A percentile compares a stretch with the other conserved stretches of the same genome.
Conservation (phyloP, 1,284 basidiomycete genomes). For the Phaffia rhodozyma region DNA sequence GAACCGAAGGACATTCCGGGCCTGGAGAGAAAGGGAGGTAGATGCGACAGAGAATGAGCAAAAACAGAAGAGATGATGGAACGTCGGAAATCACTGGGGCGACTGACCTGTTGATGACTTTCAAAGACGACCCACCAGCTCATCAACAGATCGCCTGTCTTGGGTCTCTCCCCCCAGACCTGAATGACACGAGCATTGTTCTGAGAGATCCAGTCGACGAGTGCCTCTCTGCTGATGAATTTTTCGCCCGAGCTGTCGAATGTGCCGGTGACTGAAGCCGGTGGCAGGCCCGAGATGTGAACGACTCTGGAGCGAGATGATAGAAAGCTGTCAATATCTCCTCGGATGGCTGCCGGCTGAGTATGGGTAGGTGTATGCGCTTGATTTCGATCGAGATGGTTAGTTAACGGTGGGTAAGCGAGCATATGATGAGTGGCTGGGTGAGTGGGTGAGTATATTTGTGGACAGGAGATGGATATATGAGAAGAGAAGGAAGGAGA, state of each 20-base stretch:
- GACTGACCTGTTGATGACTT: slow-evolving; percentile 1
- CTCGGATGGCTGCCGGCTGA: background rate
- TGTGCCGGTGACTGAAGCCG: background rate
- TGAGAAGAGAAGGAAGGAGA: background rate
- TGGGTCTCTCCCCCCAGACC: too few relatives aligned
- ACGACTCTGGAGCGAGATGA: background rate
- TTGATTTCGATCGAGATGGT: too few relatives aligned
- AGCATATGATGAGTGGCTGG: background rate
- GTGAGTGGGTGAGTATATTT: background rate
- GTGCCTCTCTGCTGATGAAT: background rate
- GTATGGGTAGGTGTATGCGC: background rate
- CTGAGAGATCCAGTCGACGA: too few relatives aligned
- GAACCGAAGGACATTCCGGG: background rate
- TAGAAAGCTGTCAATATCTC: background rate
- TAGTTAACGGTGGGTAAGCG: too few relatives aligned
- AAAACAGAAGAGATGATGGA: background rate
- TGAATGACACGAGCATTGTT: too few relatives aligned
- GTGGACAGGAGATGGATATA: background rate
- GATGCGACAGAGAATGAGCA: background rate
- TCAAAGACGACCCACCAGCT: slow-evolving; percentile 4
- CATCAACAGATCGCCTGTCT: too few relatives aligned
- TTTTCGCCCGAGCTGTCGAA: background rate
- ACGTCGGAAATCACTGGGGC: too few relatives aligned
- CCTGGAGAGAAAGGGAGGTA: background rate
- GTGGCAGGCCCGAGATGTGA: background rate